A percentile compares a stretch with the other conserved stretches of the same genome.
These are phyloP conservation scores for Collariella sp. DNA, from an alignment of 495 filamentous ascomycete species.

Conservation along the genomic window DNA sequence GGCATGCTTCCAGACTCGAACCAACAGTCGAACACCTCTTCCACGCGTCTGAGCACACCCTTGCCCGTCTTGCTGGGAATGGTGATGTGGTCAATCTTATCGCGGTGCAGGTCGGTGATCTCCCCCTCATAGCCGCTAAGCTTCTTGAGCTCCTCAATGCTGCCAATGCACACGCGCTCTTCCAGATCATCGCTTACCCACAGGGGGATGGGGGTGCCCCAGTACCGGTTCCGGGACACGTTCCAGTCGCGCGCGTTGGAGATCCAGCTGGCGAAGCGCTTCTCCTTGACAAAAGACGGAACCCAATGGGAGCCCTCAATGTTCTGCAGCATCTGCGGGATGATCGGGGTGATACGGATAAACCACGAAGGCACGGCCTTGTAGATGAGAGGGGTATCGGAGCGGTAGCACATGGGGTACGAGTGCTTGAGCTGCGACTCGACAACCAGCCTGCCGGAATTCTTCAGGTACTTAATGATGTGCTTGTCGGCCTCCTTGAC, in stretches of 20 bases:
- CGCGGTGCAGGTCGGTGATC: constrained; percentile 83
- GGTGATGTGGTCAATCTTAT: constrained; percentile 93
- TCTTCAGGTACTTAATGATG: constrained; percentile 88
- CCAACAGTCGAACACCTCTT: constrained; percentile 98
- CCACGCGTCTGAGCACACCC: constrained; percentile 68
- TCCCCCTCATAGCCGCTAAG: constrained; percentile 80
- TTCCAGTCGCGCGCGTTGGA: constrained; percentile 95
- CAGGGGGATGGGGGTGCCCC: constrained; percentile 93
- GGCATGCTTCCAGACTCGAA: constrained; percentile 87
- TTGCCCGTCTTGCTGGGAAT: constrained; percentile 91
- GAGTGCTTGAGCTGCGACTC: constrained; percentile 89
- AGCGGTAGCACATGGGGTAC: constrained; percentile 93
- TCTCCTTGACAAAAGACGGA: constrained; percentile 84
- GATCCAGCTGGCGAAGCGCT: constrained; percentile 58
- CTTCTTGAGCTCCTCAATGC: constrained; percentile 75
- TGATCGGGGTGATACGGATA: constrained; percentile 73
- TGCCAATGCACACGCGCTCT: constrained; percentile 82
- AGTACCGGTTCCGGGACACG: constrained; percentile 89
- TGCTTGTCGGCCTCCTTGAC: constrained; percentile 92
- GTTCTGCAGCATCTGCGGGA: constrained; percentile 82
- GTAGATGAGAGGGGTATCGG: constrained; percentile 92
- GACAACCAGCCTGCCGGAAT: constrained; percentile 68
- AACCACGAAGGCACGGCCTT: constrained; percentile 95
- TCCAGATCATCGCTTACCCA: constrained; percentile 86
- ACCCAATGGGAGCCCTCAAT: constrained; percentile 94